Evolutionary conservation across 768 basidiomycete species (phyloP).

Genomic region (Naganishia vaughanmartiniae): DNA sequence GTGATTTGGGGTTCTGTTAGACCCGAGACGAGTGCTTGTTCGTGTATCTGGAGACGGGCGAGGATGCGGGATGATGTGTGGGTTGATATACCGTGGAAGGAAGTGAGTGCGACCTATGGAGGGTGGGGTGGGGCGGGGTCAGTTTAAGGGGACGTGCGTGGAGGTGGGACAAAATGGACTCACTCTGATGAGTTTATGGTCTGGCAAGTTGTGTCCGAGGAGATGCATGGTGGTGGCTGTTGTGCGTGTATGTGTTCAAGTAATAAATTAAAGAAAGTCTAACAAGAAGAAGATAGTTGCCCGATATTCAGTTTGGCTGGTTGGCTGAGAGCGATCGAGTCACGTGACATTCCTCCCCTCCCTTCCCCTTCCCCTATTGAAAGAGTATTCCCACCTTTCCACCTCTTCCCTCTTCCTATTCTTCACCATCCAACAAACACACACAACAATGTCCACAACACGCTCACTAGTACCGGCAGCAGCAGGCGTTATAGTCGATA

Average conservation of each 20-base stretch:
- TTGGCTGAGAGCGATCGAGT: background rate
- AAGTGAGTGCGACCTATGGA: slow-evolving; percentile 77
- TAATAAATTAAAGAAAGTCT: no score
- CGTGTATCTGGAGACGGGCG: slow-evolving; percentile 87
- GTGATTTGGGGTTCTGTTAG: slow-evolving; percentile 85
- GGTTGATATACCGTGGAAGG: slow-evolving; percentile 83
- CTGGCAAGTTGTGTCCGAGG: slow-evolving; percentile 77
- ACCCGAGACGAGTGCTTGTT: slow-evolving; percentile 73
- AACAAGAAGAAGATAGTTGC: background rate
- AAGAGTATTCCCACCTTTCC: no score
- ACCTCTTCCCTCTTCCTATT: no score
- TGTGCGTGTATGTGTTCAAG: background rate
- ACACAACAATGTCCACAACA: background rate
- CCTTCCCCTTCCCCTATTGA: no score
- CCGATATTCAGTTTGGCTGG: background rate
- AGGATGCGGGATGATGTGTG: slow-evolving; percentile 75
- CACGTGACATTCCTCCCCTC: background rate
- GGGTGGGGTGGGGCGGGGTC: background rate
- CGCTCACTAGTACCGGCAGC: slow-evolving; percentile 27
- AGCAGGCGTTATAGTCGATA: slow-evolving; percentile 24
- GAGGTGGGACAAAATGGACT: slow-evolving; percentile 38
- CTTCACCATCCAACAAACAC: no score
- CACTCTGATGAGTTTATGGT: slow-evolving; percentile 73
- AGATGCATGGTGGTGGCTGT: slow-evolving; percentile 60
- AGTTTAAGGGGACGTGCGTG: no score